phyloP scores from a whole-genome alignment of 2,329 filamentous ascomycete genomes.

The Aspergillus sp. region DNA sequence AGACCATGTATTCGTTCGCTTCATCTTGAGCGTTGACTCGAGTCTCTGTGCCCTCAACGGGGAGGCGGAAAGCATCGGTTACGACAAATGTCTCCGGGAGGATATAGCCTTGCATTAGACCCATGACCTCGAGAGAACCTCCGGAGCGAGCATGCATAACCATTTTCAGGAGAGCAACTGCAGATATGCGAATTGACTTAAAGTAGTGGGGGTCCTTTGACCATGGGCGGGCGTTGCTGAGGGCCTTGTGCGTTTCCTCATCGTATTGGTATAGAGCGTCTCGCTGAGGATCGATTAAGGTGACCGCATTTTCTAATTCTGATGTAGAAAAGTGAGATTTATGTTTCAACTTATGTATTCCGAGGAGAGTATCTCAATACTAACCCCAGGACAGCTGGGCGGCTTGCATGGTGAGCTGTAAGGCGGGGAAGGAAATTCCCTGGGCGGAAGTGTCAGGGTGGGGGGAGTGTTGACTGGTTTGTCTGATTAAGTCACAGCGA shows the following conservation, averaged over 20 bases:
- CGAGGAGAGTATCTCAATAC: conserved; percentile 14
- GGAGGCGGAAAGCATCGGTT: conserved; percentile 88
- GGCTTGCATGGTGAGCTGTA: conserved; percentile 48
- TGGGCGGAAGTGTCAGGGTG: not conserved
- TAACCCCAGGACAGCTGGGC: conserved; percentile 63
- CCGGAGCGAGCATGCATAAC: conserved; percentile 98
- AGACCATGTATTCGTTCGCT: conserved; percentile 94
- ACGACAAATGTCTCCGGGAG: conserved; percentile 81
- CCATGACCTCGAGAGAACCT: conserved; percentile 92
- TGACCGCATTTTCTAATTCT: conserved; percentile 87
- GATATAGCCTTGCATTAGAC: conserved; percentile 94
- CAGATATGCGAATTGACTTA: conserved; percentile 88
- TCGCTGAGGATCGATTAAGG: conserved; percentile 79
- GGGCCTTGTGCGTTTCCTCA: conserved; percentile 63
- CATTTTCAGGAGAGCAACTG: conserved; percentile 96
- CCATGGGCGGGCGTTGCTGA: conserved; percentile 72
- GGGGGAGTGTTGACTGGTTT: not conserved
- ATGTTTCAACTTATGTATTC: conserved; percentile 9
- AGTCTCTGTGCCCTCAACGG: conserved; percentile 98
- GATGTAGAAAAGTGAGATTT: not conserved
- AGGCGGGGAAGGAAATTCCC: not conserved
- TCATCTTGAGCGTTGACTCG: conserved; percentile 94
- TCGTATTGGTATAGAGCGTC: conserved; percentile 92
- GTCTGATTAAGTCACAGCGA: not conserved
- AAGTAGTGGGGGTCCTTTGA: conserved; percentile 78